These are phyloP conservation scores for Rhizoclosmatium globosum DNA, from an alignment of 192 early-diverging fungal species.

Conservation along the genomic window DNA sequence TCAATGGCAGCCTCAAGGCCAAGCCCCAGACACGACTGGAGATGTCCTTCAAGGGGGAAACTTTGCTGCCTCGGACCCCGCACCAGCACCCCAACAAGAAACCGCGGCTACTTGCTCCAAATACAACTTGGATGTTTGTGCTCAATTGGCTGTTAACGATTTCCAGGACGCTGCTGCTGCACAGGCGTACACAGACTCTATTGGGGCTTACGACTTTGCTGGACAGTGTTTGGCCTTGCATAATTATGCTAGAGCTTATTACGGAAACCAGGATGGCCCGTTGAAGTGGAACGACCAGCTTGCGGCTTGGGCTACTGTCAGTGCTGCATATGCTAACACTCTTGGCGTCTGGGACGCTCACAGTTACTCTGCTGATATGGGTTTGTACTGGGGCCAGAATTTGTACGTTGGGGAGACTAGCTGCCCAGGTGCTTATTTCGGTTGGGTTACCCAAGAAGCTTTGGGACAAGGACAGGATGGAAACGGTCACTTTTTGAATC, in stretches of 20 bases:
- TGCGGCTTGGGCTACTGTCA: slow-evolving; percentile 1
- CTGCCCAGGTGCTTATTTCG: slow-evolving; percentile 7
- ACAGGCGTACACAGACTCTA: not conserved
- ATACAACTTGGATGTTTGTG: not conserved
- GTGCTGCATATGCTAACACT: slow-evolving; percentile 8
- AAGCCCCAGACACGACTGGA: too few relatives aligned
- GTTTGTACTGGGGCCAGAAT: not conserved
- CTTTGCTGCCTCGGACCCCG: too few relatives aligned
- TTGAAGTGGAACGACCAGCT: slow-evolving; percentile 9
- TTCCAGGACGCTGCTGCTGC: slow-evolving; percentile 2
- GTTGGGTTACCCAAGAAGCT: slow-evolving; percentile 21
- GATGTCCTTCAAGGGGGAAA: too few relatives aligned
- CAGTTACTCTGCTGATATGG: slow-evolving; percentile 3
- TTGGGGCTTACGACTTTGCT: not conserved
- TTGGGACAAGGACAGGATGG: not conserved
- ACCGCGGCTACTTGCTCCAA: not conserved
- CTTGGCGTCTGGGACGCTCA: not conserved
- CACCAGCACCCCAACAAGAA: too few relatives aligned
- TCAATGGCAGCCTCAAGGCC: too few relatives aligned
- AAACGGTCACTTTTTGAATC: slow-evolving; percentile 9
- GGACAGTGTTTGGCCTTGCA: not conserved
- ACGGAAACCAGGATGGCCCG: not conserved
- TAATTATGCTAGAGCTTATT: not conserved
- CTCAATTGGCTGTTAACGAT: not conserved
- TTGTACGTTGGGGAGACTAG: slow-evolving; percentile 5